Evolutionary conservation across 2,329 filamentous ascomycete species (phyloP), one percentile per base, ranked within the genome.

Genomic region (Scorias spongiosa): DNA sequence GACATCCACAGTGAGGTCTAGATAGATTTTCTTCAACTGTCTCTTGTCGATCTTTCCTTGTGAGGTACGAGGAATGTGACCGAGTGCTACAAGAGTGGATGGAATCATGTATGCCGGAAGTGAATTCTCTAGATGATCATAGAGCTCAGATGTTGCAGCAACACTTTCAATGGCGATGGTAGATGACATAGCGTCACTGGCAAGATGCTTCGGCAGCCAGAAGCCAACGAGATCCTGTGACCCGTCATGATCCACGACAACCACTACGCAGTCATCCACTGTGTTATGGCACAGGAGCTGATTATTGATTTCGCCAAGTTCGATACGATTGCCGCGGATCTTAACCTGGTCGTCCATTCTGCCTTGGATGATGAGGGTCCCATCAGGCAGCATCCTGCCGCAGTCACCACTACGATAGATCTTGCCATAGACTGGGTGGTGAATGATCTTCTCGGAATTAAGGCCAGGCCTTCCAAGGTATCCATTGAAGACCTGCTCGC

Each of bases 341-440:
- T 93, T 93, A 44, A 91, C 69, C 59, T 93, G 84, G 47, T 82
- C 81, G 52, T 93, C 86, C 17, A 80, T 67, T 32, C 85, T 74
- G 12, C 84, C 84, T 9, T 76, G 63, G 36, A 91, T 84, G 2
- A 84, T 62, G 7, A 95, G 68, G 0, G 80, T 81, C 0, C 84
- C 82, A 55, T 93, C 82, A 0, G 78, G 69, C 8, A 94, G 72
- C 64, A 94, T 74, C 15, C 85, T 72, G 0, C 86, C 88, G 53
- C 85, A 70, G 54, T 95, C 87, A 0, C 88, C 87, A 29, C 81
- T 87, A 10, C 84, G 75, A 56, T 93, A 94, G 0, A 95, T 63
- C 1, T 78, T 75, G 1, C 87, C 87, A 57, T 77, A 81, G 1
- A 58, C 48, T 0, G 78, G 70, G 54, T 93, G 82, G 0, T 76